Base-by-base conservation (phyloP, 192 early-diverging fungal species). In the Linnemannia exigua region DNA sequence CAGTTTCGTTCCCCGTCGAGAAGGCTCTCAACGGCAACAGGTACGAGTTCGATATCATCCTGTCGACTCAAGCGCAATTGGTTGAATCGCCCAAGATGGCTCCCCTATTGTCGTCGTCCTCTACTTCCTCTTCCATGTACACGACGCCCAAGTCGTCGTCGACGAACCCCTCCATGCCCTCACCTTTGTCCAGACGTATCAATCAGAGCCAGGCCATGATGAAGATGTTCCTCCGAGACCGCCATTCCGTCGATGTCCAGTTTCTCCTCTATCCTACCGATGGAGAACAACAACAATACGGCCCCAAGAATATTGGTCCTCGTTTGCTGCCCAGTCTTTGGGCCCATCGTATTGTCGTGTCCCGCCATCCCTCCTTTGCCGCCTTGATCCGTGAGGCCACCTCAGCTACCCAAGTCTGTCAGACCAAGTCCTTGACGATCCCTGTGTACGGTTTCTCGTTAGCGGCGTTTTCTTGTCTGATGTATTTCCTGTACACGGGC, bases 1-100 rank as follows among this genome's bases (percentile, higher is more conserved):
- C 36, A 69, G 33, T 38, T n/a, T 69, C 36, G 36, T 41, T 69
- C 36, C 58, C 58, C 2, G 58, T 63, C 28, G 28, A 63, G 52
- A 54, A 54, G 58, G 58, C 58, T 63, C 58, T 63, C 12, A 63
- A 63, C 28, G 25, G 28, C 12, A 12, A 63, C 25, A 63, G n/a
- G 52, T 54, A 54, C n/a, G 52, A 54, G 52, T 54, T 54, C n/a
- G 52, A 54, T 54, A 54, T 54, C 22, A 54, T 54, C n/a, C n/a
- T 54, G 7, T 25, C 52, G n/a, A 54, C 52, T 54, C 52, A 54
- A 54, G 8, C 22, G 7, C 52, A 54, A n/a, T n/a, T n/a, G 17
- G 25, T n/a, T 1, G n/a, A 54, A 2, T 67, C 33, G 35, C 67
- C 36, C 16, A 36, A 67, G 28, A 5, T 37, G 14, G 28, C 15